phyloP scores from a whole-genome alignment of 208 protist species.

The Naegleria gruberi region DNA sequence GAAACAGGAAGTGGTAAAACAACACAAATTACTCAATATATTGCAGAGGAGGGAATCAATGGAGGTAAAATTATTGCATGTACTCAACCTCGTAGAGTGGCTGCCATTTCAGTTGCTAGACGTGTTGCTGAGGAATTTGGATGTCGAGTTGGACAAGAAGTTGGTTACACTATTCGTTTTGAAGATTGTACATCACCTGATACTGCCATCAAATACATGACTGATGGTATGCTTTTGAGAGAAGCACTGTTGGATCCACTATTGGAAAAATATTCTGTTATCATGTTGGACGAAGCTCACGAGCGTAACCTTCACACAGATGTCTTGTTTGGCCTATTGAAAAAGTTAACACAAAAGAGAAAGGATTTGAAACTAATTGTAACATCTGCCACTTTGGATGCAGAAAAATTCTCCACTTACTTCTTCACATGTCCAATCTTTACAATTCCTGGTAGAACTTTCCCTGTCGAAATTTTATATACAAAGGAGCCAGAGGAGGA shows the following conservation, averaged over 20 bases:
- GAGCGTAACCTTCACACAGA: conserved; percentile 96
- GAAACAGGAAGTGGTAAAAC: conserved; percentile 97
- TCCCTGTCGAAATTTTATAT: conserved; percentile 85
- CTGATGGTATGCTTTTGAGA: conserved; percentile 96
- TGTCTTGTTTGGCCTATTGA: conserved; percentile 94
- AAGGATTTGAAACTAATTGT: conserved; percentile 92
- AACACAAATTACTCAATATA: conserved; percentile 85
- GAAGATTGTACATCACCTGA: conserved; percentile 84
- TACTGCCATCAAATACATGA: conserved; percentile 95
- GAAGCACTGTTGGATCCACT: conserved; percentile 86
- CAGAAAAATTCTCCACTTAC: conserved; percentile 92
- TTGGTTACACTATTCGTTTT: conserved; percentile 98
- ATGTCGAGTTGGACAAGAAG: conserved; percentile 84
- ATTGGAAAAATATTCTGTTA: conserved; percentile 79
- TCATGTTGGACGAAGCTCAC: conserved; percentile 99
- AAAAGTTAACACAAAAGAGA: conserved; percentile 65
- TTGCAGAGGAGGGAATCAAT: conserved; percentile 59
- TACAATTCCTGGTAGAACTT: conserved; percentile 91
- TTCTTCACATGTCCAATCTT: conserved; percentile 93
- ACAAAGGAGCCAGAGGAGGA: conserved; percentile 83
- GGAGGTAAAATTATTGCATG: conserved; percentile 68
- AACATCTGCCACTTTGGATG: conserved; percentile 95
- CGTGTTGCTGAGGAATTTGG: conserved; percentile 95
- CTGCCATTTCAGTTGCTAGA: conserved; percentile 93
- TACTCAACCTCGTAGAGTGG: conserved; percentile 96